Evolutionary conservation across 202 grass and related monocot genomes (phyloP).

Genomic region (Panicum virgatum): DNA sequence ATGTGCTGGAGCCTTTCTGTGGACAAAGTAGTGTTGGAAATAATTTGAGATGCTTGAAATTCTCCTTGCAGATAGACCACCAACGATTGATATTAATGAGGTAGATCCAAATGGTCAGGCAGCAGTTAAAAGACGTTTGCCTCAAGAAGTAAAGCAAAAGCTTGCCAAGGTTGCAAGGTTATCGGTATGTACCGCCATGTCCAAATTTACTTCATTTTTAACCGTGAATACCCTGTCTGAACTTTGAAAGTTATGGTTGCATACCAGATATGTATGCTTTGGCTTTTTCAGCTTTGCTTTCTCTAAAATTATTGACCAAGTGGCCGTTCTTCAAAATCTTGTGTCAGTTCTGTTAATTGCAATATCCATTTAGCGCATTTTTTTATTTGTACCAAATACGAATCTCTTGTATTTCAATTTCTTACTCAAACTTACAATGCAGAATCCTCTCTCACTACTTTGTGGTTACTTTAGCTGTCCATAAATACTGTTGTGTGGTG

Average conservation of each 20-base stretch:
- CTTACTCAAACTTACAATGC: conserved; percentile 6
- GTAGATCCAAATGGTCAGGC: conserved; percentile 70
- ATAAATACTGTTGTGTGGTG: conserved; percentile 37
- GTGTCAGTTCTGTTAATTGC: not conserved
- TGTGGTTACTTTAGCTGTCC: not conserved
- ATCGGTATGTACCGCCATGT: conserved; percentile 66
- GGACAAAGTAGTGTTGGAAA: conserved; percentile 14
- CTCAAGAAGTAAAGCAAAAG: conserved; percentile 88
- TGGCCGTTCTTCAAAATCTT: conserved; percentile 19
- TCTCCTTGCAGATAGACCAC: conserved; percentile 69
- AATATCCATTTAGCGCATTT: not conserved
- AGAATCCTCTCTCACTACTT: conserved; percentile 11
- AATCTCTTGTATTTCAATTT: not conserved
- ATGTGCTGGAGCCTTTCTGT: conserved; percentile 23
- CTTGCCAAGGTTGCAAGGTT: conserved; percentile 98
- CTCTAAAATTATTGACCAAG: conserved; percentile 22
- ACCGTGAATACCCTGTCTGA: not conserved
- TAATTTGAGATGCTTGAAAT: conserved; percentile 43
- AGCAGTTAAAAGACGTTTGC: conserved; percentile 88
- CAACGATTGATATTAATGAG: conserved; percentile 74
- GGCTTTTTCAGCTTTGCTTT: not conserved
- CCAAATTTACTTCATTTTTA: conserved; percentile 27
- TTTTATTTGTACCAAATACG: not conserved
- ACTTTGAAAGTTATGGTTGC: not conserved
- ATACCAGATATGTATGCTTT: not conserved